These are phyloP conservation scores for Phytophthora vignae DNA, from an alignment of 352 stramenopile genomes.

Conservation along the genomic window DNA sequence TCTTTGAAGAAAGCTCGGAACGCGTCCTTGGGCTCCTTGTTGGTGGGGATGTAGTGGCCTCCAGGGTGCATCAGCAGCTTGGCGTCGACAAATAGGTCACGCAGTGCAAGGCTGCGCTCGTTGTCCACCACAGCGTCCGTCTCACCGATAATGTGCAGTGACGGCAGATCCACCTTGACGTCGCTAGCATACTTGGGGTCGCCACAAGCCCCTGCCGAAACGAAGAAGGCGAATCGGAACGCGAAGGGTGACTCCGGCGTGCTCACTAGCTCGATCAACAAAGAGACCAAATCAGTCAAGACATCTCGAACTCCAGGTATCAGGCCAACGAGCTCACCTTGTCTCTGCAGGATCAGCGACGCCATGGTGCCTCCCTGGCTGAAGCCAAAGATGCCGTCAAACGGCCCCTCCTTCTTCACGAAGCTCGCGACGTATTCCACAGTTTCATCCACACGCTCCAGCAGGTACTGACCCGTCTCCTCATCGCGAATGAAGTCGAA, in stretches of 20 bases:
- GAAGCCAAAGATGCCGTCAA: slow-evolving; percentile 88
- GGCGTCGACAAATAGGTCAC: slow-evolving; percentile 61
- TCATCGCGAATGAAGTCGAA: slow-evolving; percentile 68
- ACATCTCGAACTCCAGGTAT: neutral
- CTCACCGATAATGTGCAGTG: slow-evolving; percentile 84
- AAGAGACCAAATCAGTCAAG: neutral
- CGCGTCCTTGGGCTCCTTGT: slow-evolving; percentile 83
- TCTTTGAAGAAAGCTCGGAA: slow-evolving; percentile 77
- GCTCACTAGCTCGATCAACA: slow-evolving; percentile 40
- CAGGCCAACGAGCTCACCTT: slow-evolving; percentile 40
- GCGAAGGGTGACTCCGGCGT: slow-evolving; percentile 50
- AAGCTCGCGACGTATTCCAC: slow-evolving; percentile 75
- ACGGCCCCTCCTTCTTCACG: slow-evolving; percentile 76
- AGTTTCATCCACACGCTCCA: slow-evolving; percentile 64
- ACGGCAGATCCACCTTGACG: slow-evolving; percentile 65
- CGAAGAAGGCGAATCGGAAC: slow-evolving; percentile 83
- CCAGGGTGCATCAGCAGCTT: slow-evolving; percentile 69
- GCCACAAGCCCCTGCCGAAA: slow-evolving; percentile 56
- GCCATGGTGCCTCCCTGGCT: slow-evolving; percentile 84
- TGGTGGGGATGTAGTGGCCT: slow-evolving; percentile 88
- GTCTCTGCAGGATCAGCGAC: slow-evolving; percentile 69
- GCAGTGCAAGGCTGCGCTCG: slow-evolving; percentile 64
- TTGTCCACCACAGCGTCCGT: slow-evolving; percentile 76
- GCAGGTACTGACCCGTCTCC: slow-evolving; percentile 47
- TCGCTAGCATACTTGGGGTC: slow-evolving; percentile 55